Conservation (phyloP, 1,139 yeast species). For the Groenewaldozyma auringiensis region DNA sequence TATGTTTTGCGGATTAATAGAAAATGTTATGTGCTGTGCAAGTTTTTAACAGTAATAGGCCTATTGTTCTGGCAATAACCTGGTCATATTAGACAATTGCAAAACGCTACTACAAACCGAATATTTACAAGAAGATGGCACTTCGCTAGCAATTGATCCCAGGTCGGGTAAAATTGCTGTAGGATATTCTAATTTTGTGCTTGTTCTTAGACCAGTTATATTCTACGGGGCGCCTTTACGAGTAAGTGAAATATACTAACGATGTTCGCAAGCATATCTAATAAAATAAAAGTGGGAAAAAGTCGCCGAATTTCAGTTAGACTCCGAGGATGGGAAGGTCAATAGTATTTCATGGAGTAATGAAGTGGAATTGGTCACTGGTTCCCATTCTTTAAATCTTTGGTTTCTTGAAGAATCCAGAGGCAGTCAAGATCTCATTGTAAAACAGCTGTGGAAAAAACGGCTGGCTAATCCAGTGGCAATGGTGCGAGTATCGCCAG, state of each 20-base stretch:
- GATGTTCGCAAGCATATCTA: conserved; percentile 18
- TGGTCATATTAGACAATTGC: conserved; percentile 53
- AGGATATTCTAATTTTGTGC: conserved; percentile 31
- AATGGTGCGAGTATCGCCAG: conserved; percentile 49
- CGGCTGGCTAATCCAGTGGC: conserved; percentile 45
- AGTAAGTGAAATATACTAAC: conserved; percentile 13
- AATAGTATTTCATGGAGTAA: conserved; percentile 64
- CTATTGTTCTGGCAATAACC: conserved; percentile 83
- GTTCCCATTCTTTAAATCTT: conserved; percentile 48
- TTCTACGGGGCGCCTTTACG: conserved; percentile 22
- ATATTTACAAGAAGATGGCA: conserved; percentile 60
- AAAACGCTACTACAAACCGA: conserved; percentile 63
- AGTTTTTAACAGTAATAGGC: too few species aligned
- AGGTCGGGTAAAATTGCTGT: conserved; percentile 44
- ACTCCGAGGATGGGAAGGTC: conserved; percentile 19
- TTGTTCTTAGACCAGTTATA: conserved; percentile 22
- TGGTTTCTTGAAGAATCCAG: conserved; percentile 33
- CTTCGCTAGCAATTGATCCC: conserved; percentile 55
- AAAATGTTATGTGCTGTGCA: too few species aligned
- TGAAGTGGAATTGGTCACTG: conserved; percentile 50
- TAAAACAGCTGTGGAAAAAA: conserved; percentile 16
- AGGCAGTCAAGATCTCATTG: conserved; percentile 5
- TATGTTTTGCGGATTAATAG: conserved; percentile 24
- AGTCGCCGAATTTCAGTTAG: conserved; percentile 28
- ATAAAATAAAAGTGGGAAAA: conserved; percentile 36